Base-by-base conservation (phyloP, 345 rosid species). In the Moringa oleifera region DNA sequence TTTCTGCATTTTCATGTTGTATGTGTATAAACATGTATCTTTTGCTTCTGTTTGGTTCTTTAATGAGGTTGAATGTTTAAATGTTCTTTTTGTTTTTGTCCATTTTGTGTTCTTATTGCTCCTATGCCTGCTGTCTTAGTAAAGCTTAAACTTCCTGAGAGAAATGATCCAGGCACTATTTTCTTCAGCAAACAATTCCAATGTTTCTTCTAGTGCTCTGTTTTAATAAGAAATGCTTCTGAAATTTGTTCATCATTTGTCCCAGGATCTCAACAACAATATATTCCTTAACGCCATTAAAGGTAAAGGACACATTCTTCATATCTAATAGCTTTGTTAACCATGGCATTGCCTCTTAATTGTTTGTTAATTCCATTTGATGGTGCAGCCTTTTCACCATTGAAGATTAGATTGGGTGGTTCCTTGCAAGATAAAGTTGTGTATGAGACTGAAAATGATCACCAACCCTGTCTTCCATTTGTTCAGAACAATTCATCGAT, bases 341-440 rank as follows among this genome's bases (percentile, higher is more conserved):
- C 55, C 66, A n/a, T 9, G 12, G 54, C 4, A 18, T 6, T 51
- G 37, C 37, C 7, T 51, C 23, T 47, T 13, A n/a, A 51, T 51
- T 51, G 23, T n/a, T 51, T 51, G 20, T 51, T n/a, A 1, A 1
- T 18, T 51, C 21, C 22, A 41, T 41, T n/a, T 1, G 12, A 41
- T 41, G 20, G 11, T n/a, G 71, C 86, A 92, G 96, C 89, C 25
- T 83, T 90, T 69, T 78, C 86, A 23, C 91, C 90, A 15, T 68
- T 87, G 67, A 82, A 80, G 72, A 82, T 90, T 49, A 85, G 91
- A 76, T n/a, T 87, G 72, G 97, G 95, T 25, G 97, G 97, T 23
- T 80, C 90, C 20, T 76, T 85, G 63, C 90, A 90, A 71, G 91
- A 90, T 59, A 62, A 62, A 53, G 84, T 80, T 41, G 53, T 46